Evolutionary conservation across 768 basidiomycete genomes (phyloP), one percentile per base, ranked within the genome.

Genomic region (Podaxis sp.): DNA sequence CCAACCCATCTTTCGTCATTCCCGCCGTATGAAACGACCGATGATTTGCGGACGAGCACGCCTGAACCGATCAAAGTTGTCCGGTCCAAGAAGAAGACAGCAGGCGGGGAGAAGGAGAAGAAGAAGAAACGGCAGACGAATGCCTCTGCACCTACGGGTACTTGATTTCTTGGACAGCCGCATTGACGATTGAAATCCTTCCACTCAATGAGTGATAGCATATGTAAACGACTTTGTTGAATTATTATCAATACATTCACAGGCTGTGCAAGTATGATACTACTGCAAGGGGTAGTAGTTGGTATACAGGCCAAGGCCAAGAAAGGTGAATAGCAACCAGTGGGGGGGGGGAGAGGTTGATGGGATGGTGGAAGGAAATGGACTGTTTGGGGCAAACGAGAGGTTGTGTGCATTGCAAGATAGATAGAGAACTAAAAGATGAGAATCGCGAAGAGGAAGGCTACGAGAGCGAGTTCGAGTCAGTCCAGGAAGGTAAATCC

Each of bases 41-140:
- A 77, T 2, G 84, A 83, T 33, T 73, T 64, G 75, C 74, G 79
- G 26, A 75, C 84, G 24, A 80, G 80, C 41, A 80, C 86, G 0
- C 84, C 84, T 15, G 87, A 91, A 48, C 84, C 90, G 1, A 91
- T 93, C 72, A 90, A 87, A 69, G 91, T 93, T 51, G 84, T 83
- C 2, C 82, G 89, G 46, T 76, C 83, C 11, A 93, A 90, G 79
- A 93, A 91, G 73, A 81, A 81, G 64, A 76, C 78, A 7, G 77
- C 82, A 26, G 77, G 80, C 44, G 41, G 5, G 20, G 46, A 55
- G 22, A 62, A 62, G 30, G 49, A 44, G 5, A 91, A 87, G 77
- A 90, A 89, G 80, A 91, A 85, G 77, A 84, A 83, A 62, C 70
- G 69, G 51, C 13, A 58, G 10, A 24, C 37, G 20, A 58, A 54